These are phyloP conservation scores for Lojkania enalia DNA, from an alignment of 2,329 filamentous ascomycete genomes.

Conservation along the genomic window DNA sequence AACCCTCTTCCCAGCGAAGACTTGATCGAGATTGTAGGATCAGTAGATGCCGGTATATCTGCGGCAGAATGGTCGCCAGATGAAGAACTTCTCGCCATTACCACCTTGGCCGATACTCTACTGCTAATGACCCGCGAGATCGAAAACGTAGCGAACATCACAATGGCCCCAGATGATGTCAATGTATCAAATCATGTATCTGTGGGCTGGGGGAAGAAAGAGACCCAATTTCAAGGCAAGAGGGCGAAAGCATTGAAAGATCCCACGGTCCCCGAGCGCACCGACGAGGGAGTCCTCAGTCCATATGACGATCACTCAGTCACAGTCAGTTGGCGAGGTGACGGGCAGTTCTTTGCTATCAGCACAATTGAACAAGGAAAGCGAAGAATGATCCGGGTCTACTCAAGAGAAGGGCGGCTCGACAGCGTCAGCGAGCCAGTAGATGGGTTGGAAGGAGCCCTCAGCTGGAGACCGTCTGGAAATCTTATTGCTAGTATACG, in stretches of 20 bases:
- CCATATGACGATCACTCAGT: constrained; percentile 70
- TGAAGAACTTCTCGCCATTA: constrained; percentile 84
- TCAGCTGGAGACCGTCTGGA: constrained; percentile 90
- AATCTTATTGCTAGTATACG: constrained; percentile 90
- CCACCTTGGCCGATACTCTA: constrained; percentile 76
- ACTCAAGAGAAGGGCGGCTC: constrained; percentile 83
- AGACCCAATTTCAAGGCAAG: constrained; percentile 96
- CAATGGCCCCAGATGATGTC: constrained; percentile 74
- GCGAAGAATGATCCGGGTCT: constrained; percentile 84
- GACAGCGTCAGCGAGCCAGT: constrained; percentile 96
- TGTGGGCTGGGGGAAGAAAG: constrained; percentile 96
- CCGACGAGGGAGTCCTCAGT: constrained; percentile 81
- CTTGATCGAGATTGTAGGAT: constrained; percentile 92
- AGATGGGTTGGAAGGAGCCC: constrained; percentile 79
- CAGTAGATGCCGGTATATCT: constrained; percentile 87
- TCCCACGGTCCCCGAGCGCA: constrained; percentile 89
- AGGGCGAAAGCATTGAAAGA: constrained; percentile 84
- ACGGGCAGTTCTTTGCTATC: constrained; percentile 87
- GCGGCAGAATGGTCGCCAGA: constrained; percentile 94
- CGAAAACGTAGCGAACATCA: constrained; percentile 76
- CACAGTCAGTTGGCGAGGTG: constrained; percentile 88
- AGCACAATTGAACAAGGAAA: constrained; percentile 72
- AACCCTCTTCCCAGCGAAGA: constrained; percentile 67
- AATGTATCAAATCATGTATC: constrained; percentile 91
- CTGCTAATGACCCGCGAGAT: constrained; percentile 93